A percentile compares a stretch with the other conserved stretches of the same genome.
Evolutionary conservation across 2,329 filamentous ascomycete species (phyloP).

Genomic region (Cryphonectria japonica): DNA sequence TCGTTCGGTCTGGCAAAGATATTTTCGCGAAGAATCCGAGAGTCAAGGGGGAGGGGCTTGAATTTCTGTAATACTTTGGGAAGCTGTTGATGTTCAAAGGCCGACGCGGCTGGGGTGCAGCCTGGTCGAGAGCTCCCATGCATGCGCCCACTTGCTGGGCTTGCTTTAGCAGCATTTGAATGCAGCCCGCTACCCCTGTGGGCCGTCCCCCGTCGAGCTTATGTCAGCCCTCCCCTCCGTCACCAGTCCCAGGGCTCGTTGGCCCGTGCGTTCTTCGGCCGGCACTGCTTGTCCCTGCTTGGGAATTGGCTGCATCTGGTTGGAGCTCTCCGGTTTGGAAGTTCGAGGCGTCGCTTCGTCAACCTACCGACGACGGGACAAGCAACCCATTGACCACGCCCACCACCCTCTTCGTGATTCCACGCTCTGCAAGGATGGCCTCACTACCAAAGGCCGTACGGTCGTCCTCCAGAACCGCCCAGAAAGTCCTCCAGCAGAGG

Average conservation of each 20-base stretch:
- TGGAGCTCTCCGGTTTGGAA: conserved; percentile 26
- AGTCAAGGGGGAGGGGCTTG: conserved; percentile 6
- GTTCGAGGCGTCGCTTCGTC: conserved; percentile 34
- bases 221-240: conserved; percentile 21
- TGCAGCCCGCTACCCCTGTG: not conserved
- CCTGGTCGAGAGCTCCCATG: conserved; percentile 37
- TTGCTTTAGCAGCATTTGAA: not conserved
- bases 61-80: conserved; percentile 19
- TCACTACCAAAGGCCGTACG: conserved; percentile 61
- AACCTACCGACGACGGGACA: conserved; percentile 26
- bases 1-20: not conserved
- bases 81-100: conserved; percentile 28
- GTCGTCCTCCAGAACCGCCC: conserved; percentile 52
- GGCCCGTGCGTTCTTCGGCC: conserved; percentile 24
- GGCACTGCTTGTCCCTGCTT: conserved; percentile 26
- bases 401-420: conserved; percentile 39
- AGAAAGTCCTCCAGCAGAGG: conserved; percentile 55
- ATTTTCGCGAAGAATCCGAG: not conserved
- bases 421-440: conserved; percentile 52
- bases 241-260: not conserved
- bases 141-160: not conserved
- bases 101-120: conserved; percentile 50
- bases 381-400: conserved; percentile 37
- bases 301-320: conserved; percentile 30
- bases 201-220: conserved; percentile 8